Conservation (phyloP, 2,329 filamentous ascomycete genomes). For the Colletotrichum sp. region DNA sequence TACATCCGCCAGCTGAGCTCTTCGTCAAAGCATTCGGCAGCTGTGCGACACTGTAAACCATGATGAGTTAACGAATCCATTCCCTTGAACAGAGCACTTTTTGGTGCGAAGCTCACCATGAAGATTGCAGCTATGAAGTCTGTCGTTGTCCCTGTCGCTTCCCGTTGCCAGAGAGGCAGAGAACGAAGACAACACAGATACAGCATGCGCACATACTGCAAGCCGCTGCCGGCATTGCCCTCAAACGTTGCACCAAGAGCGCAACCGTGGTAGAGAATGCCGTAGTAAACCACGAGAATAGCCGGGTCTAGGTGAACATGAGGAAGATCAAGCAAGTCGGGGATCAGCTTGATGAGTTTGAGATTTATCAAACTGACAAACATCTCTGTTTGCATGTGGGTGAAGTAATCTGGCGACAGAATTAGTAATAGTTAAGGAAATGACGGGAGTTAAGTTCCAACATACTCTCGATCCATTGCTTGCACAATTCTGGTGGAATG, state of each 20-base stretch:
- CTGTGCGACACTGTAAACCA: conserved; percentile 26
- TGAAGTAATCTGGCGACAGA: conserved; percentile 28
- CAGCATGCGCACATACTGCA: not conserved
- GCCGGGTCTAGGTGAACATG: conserved; percentile 34
- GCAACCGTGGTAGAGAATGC: conserved; percentile 31
- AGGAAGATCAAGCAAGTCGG: conserved; percentile 30
- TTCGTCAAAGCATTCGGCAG: conserved; percentile 35
- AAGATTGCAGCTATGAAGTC: conserved; percentile 34
- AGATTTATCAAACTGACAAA: conserved; percentile 31
- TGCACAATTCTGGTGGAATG: conserved; percentile 31
- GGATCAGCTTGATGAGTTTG: conserved; percentile 32
- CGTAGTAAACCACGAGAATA: conserved; percentile 34
- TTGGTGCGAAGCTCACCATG: conserved; percentile 21
- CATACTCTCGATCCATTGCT: conserved; percentile 31
- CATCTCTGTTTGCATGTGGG: conserved; percentile 31
- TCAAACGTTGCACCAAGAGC: not conserved
- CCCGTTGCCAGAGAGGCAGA: conserved; percentile 32
- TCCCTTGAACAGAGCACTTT: accelerated
- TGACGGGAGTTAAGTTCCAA: accelerated
- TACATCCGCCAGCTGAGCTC: conserved; percentile 35
- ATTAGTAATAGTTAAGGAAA: accelerated
- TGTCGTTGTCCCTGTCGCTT: conserved; percentile 32
- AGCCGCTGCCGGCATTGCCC: not conserved
- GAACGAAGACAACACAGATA: conserved; percentile 34
- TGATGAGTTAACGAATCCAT: accelerated